Conservation (phyloP, 495 filamentous ascomycete genomes). For the Halenospora varia region DNA sequence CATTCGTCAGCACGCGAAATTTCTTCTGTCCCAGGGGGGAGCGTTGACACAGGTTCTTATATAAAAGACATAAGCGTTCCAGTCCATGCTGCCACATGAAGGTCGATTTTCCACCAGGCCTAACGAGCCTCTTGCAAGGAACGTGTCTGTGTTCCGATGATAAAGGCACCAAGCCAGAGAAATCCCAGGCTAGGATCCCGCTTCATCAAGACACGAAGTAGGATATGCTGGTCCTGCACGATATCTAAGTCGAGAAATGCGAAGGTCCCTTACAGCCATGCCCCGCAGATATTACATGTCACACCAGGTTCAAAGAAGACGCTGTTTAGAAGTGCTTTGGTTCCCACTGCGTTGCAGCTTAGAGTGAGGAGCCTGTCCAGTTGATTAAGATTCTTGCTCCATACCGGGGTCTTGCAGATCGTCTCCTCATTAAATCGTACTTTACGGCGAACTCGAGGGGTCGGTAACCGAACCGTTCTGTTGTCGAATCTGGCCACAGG, state of each 20-base stretch:
- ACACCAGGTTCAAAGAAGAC: slow-evolving; percentile 20
- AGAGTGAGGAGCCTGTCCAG: slow-evolving; percentile 19
- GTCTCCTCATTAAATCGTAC: slow-evolving; percentile 7
- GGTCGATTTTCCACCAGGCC: slow-evolving; percentile 22
- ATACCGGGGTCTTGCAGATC: slow-evolving; percentile 8
- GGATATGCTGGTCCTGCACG: slow-evolving; percentile 11
- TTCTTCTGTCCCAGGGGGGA: slow-evolving; percentile 7
- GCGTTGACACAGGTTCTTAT: slow-evolving; percentile 13
- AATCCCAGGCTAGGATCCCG: slow-evolving; percentile 15
- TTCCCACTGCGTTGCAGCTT: slow-evolving; percentile 22
- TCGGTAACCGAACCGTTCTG: slow-evolving; percentile 12
- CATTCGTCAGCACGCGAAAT: slow-evolving; percentile 23
- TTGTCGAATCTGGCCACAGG: slow-evolving; percentile 18
- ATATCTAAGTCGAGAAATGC: slow-evolving; percentile 21
- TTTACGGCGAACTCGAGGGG: slow-evolving; percentile 16
- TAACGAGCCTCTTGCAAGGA: slow-evolving; percentile 3
- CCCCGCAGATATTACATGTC: slow-evolving; percentile 21
- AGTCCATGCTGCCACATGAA: slow-evolving; percentile 20
- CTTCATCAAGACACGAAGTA: slow-evolving; percentile 15
- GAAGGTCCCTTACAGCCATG: slow-evolving; percentile 19
- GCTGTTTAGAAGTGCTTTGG: slow-evolving; percentile 19
- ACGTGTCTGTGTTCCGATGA: slow-evolving; percentile 4
- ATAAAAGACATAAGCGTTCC: slow-evolving; percentile 24
- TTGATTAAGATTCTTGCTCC: slow-evolving; percentile 18
- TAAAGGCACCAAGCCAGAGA: slow-evolving; percentile 20